Evolutionary conservation across 768 basidiomycete genomes (phyloP), one percentile per base, ranked within the genome.

Genomic region (Naematelia encephala): DNA sequence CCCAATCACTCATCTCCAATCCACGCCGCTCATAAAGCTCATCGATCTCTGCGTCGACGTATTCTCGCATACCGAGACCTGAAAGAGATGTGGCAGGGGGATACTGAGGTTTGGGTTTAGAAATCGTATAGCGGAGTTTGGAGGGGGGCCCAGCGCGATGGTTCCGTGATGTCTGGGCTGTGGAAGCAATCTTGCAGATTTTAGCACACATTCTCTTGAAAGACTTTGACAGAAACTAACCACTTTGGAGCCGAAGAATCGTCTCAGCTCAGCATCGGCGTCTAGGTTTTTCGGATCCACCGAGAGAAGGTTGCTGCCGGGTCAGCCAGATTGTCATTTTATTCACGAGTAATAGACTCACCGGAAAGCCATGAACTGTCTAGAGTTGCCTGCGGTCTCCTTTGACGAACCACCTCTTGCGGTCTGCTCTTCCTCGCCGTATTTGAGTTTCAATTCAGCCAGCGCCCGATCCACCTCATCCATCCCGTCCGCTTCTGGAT

Each of bases 221-320:
- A 44, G 13, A 48, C 4, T 47, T 25, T 47, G 46, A 11, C 54
- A 77, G 63, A 19, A 77, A 74, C 74, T 83, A 8, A 97, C 83
- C 57, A 96, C 92, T 69, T 87, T 89, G 19, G 89, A 83, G 1
- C 94, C 94, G 72, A 99, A 99, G 82, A 97, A 94, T 63, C 86
- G 87, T 56, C 88, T 86, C 78, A 98, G 84, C 73, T 99, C 96
- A 0, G 87, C 87, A 59, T 94, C 91, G 11, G 86, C 82, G 62
- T 98, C 91, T 14, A 99, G 84, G 66, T 90, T 82, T 42, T 86
- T 80, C 1, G 87, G 80, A 0, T 89, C 90, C n/a, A 94, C 86
- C 0, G 88, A 80, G 19, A 94, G 81, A 0, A 96, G 83, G 48
- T 68, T 65, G 23, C 78, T 71, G 29, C 12, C 34, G 21, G 43